phyloP scores from a whole-genome alignment of 2,329 filamentous ascomycete species.

The Aspergillus pseudoterreus region DNA sequence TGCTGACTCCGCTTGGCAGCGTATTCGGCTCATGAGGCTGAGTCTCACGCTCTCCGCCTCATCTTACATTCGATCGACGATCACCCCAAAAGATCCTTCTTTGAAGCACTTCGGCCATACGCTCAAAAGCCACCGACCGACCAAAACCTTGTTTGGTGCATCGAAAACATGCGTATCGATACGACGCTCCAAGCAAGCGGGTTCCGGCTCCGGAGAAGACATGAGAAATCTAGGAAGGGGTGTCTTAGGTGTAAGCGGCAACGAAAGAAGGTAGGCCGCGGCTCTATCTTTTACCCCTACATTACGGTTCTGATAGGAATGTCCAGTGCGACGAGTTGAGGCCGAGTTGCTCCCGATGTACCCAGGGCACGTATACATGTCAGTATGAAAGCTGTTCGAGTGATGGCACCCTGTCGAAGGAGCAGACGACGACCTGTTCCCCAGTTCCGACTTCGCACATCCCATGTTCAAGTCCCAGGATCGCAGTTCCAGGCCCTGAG shows the following conservation, averaged over 20 bases:
- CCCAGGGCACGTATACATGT: constrained; percentile 26
- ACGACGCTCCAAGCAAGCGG: constrained; percentile 2
- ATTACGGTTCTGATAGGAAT: constrained; percentile 8
- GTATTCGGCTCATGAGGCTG: too few species aligned
- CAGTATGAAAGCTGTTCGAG: constrained; percentile 20
- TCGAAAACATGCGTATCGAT: too few species aligned
- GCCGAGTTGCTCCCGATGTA: constrained; percentile 34
- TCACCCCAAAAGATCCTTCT: too few species aligned
- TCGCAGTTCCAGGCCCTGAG: neutral
- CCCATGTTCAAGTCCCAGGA: neutral
- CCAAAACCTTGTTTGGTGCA: too few species aligned
- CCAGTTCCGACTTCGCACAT: constrained; percentile 1
- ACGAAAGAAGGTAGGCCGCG: constrained; percentile 32
- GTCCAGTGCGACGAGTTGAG: constrained; percentile 33
- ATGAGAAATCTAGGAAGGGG: constrained; percentile 34
- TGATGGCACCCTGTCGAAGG: constrained; percentile 5
- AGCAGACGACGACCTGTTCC: neutral
- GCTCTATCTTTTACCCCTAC: neutral
- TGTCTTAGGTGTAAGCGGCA: constrained; percentile 34
- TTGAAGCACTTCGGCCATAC: too few species aligned
- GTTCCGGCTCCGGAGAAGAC: constrained; percentile 18
- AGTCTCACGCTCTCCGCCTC: too few species aligned
- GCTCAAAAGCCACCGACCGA: too few species aligned
- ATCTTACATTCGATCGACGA: too few species aligned
- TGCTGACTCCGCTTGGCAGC: too few species aligned